phyloP scores from a whole-genome alignment of 805 yeast genomes.

The Candida sithepensis region DNA sequence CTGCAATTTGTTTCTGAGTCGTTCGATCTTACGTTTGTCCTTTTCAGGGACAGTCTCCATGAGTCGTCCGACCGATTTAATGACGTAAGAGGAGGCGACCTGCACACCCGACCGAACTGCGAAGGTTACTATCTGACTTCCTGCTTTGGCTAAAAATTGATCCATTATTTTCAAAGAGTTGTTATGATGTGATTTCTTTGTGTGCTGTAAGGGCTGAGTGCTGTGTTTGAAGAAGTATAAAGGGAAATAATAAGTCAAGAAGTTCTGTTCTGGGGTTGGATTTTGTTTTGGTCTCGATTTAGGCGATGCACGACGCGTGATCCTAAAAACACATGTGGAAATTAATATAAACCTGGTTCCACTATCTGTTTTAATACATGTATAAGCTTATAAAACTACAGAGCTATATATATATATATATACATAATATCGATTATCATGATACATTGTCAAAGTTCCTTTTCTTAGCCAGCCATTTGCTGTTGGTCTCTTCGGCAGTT shows the following conservation, averaged over 20 bases:
- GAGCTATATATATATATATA: background rate
- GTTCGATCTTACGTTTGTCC: slow-evolving; percentile 44
- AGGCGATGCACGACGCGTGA: no score
- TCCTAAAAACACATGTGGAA: no score
- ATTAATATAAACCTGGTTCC: no score
- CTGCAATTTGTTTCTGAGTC: slow-evolving; percentile 42
- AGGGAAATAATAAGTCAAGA: no score
- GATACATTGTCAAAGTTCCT: slow-evolving; percentile 1
- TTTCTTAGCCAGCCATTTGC: slow-evolving; percentile 48
- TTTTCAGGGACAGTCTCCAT: slow-evolving; percentile 52
- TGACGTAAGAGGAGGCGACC: slow-evolving; percentile 69
- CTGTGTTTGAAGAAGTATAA: no score
- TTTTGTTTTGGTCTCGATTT: no score
- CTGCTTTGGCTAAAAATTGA: slow-evolving; percentile 47
- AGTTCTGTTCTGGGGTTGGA: no score
- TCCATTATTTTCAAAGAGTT: slow-evolving; percentile 29
- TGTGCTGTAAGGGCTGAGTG: background rate
- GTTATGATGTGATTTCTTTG: background rate
- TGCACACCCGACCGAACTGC: slow-evolving; percentile 76
- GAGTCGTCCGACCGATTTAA: slow-evolving; percentile 56
- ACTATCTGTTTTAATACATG: no score
- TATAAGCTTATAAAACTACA: background rate
- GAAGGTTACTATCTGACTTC: slow-evolving; percentile 74
- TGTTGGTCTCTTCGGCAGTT: slow-evolving; percentile 66
- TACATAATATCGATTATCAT: background rate